Evolutionary conservation across 164 flowering plant genomes (phyloP).

Genomic region (Taxillus chinensis): DNA sequence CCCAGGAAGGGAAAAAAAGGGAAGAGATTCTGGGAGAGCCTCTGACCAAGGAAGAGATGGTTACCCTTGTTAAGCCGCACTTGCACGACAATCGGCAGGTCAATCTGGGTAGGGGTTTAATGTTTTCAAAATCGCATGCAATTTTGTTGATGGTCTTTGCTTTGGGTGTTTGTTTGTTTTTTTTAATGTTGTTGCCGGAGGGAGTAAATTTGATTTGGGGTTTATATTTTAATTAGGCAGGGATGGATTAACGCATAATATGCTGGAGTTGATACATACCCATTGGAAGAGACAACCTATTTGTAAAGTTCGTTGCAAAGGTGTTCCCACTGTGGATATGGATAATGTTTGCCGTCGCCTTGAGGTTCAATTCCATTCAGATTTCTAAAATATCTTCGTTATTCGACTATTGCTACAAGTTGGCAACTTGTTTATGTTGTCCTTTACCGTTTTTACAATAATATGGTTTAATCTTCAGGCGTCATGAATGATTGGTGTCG

Average conservation of each 20-base stretch:
- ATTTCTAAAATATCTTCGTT: not conserved
- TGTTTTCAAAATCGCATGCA: not conserved
- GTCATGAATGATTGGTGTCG: no score
- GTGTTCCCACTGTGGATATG: slow-evolving; percentile 97
- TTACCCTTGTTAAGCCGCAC: slow-evolving; percentile 49
- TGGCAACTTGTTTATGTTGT: not conserved
- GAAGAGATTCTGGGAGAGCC: slow-evolving; percentile 79
- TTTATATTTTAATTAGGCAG: slow-evolving; percentile 40
- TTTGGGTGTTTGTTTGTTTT: no score
- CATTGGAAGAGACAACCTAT: slow-evolving; percentile 77
- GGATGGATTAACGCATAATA: slow-evolving; percentile 93
- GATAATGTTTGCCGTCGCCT: slow-evolving; percentile 76
- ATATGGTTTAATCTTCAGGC: no score
- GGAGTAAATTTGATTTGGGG: no score
- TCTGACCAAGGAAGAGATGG: slow-evolving; percentile 46
- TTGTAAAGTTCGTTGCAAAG: slow-evolving; percentile 82
- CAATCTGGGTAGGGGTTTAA: slow-evolving; percentile 61
- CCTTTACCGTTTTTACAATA: no score
- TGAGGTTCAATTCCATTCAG: slow-evolving; percentile 47
- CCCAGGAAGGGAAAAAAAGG: slow-evolving; percentile 35
- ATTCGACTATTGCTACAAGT: not conserved
- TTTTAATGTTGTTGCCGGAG: no score
- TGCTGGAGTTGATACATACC: slow-evolving; percentile 84
- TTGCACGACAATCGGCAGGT: slow-evolving; percentile 68
- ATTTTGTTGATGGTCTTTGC: no score